Evolutionary conservation across 345 rosid genomes (phyloP).

Genomic region (Salix caprea): DNA sequence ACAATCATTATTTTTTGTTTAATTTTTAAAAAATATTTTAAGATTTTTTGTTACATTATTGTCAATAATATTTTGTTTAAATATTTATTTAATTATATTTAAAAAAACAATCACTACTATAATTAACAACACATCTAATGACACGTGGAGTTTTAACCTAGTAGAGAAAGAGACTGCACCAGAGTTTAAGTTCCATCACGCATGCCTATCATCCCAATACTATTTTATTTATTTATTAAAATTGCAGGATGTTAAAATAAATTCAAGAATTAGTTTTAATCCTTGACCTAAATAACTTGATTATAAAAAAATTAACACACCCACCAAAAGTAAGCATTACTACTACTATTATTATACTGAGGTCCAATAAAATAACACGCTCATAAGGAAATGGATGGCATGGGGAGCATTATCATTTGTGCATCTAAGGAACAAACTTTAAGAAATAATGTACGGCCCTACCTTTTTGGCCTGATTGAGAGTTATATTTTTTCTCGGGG

Average conservation of each 20-base stretch:
- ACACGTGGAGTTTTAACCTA: no score
- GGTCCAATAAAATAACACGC: not conserved
- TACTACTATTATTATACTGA: not conserved
- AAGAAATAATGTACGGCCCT: not conserved
- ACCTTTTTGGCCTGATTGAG: not conserved
- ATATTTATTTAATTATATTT: no score
- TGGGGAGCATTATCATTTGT: constrained; percentile 20
- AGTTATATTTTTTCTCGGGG: not conserved
- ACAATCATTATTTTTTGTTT: no score
- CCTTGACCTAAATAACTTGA: no score
- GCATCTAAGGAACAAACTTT: not conserved
- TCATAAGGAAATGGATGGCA: constrained; percentile 10
- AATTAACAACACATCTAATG: not conserved
- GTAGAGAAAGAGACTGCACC: no score
- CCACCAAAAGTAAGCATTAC: not conserved
- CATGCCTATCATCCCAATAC: fast-evolving
- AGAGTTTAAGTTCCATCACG: fast-evolving
- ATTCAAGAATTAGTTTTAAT: fast-evolving
- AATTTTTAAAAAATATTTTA: no score
- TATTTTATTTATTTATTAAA: no score
- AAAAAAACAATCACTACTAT: no score
- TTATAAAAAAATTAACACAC: not conserved
- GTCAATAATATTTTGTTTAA: no score
- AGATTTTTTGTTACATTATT: no score
- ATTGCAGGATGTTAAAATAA: fast-evolving